phyloP scores from a whole-genome alignment of 108 stramenopile species.

The Aurantiochytrium sp. region DNA sequence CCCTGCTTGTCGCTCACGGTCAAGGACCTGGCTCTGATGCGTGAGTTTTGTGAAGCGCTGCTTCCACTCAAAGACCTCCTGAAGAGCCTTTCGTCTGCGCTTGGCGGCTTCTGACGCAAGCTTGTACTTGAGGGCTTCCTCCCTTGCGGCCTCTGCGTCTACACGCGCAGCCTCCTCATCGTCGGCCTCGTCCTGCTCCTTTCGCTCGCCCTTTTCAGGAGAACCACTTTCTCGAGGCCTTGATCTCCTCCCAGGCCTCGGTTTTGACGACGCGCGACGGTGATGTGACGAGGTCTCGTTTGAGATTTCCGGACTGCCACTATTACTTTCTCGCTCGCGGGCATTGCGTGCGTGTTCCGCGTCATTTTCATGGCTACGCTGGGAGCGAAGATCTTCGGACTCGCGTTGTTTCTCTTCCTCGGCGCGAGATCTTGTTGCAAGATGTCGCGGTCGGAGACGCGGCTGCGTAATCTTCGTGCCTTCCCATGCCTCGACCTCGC shows the following conservation, averaged over 20 bases:
- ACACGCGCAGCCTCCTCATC: neutral
- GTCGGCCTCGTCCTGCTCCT: neutral
- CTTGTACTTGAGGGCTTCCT: conserved; percentile 9
- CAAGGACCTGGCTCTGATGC: neutral
- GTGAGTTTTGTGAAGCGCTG: neutral
- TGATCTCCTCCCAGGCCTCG: neutral
- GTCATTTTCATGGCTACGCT: neutral
- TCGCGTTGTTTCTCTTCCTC: neutral
- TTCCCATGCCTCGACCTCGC: neutral
- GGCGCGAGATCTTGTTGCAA: neutral
- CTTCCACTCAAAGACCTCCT: neutral
- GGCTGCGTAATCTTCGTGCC: neutral
- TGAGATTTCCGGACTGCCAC: too few species aligned
- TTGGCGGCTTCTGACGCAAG: neutral
- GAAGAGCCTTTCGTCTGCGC: neutral
- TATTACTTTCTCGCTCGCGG: too few species aligned
- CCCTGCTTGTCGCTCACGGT: neutral
- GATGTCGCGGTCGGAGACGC: neutral
- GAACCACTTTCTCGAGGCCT: neutral
- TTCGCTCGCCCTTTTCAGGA: neutral
- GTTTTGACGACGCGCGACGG: too few species aligned
- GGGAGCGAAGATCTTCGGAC: neutral
- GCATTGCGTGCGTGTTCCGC: neutral
- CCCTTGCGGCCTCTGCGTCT: neutral
- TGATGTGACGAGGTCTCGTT: too few species aligned